These are phyloP conservation scores for Nannochloropsis oceanica DNA, from an alignment of 108 stramenopile genomes.

Conservation along the genomic window DNA sequence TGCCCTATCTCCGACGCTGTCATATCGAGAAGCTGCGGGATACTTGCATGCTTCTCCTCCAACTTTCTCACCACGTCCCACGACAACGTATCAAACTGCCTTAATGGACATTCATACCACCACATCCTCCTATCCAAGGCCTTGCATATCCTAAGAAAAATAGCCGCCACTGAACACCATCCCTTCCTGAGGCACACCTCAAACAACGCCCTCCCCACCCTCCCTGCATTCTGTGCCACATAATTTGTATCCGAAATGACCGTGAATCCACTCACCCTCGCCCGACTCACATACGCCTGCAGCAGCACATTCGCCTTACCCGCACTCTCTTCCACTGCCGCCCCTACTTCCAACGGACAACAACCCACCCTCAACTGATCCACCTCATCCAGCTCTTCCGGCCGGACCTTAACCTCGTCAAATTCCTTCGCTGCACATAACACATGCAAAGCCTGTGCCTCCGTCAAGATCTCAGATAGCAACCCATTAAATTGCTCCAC, in stretches of 20 bases:
- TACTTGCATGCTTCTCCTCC: constrained; percentile 42
- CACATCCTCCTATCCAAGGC: constrained; percentile 78
- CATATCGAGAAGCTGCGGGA: constrained; percentile 64
- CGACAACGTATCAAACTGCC: constrained; percentile 67
- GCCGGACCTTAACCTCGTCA: constrained; percentile 77
- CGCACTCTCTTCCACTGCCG: constrained; percentile 52
- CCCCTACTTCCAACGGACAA: constrained; percentile 43
- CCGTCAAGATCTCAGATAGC: constrained; percentile 34
- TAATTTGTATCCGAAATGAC: constrained; percentile 91
- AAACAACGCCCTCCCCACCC: constrained; percentile 86
- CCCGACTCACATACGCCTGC: constrained; percentile 68
- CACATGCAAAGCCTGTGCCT: constrained; percentile 59
- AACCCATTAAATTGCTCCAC: constrained; percentile 79
- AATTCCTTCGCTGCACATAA: constrained; percentile 88
- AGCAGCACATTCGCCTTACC: constrained; percentile 83
- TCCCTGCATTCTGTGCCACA: constrained; percentile 84
- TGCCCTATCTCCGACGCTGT: constrained; percentile 69
- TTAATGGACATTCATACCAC: constrained; percentile 72
- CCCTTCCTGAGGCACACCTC: constrained; percentile 72
- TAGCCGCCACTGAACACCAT: constrained; percentile 33
- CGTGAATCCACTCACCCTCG: constrained; percentile 63
- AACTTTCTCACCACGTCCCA: constrained; percentile 50
- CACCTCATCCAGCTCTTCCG: constrained; percentile 74
- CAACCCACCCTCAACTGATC: constrained; percentile 13
- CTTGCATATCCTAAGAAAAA: constrained; percentile 68